A percentile compares a stretch with the other conserved stretches of the same genome.
Evolutionary conservation across 2,329 filamentous ascomycete species (phyloP).

Genomic region (Verticillium nonalfalfae): DNA sequence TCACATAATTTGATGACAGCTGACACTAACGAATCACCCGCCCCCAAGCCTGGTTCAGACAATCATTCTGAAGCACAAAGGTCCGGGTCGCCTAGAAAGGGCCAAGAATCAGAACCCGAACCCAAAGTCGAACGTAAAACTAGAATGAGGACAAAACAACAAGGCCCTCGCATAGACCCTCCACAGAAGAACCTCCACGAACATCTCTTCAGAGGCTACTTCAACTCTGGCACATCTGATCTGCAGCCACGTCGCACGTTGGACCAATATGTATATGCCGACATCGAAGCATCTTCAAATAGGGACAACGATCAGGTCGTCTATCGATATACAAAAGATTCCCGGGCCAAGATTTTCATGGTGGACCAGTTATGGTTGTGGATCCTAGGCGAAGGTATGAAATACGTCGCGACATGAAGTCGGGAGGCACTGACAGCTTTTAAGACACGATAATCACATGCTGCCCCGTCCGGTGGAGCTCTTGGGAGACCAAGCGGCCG

Average conservation of each 20-base stretch:
- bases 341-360: conserved; percentile 6
- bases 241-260: conserved; percentile 8
- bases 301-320: conserved; percentile 8
- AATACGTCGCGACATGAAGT: conserved; percentile 7
- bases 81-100: background rate
- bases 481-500: background rate
- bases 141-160: background rate
- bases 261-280: conserved; percentile 6
- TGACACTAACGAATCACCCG: background rate
- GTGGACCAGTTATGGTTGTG: conserved; percentile 30
- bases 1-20: no score
- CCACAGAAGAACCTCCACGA: background rate
- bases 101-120: background rate
- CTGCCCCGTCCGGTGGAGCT: conserved; percentile 28
- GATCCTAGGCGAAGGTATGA: conserved; percentile 26
- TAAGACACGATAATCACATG: conserved; percentile 28
- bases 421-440: conserved; percentile 9
- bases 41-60: background rate
- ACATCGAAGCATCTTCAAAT: conserved; percentile 1
- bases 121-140: background rate
- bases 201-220: conserved; percentile 1
- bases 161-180: background rate
- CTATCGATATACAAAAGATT: conserved; percentile 5
- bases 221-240: background rate
- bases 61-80: background rate